A percentile compares a stretch with the other conserved stretches of the same genome.
phyloP scores from a whole-genome alignment of 1,284 basidiomycete species.

The Trametes versicolor region DNA sequence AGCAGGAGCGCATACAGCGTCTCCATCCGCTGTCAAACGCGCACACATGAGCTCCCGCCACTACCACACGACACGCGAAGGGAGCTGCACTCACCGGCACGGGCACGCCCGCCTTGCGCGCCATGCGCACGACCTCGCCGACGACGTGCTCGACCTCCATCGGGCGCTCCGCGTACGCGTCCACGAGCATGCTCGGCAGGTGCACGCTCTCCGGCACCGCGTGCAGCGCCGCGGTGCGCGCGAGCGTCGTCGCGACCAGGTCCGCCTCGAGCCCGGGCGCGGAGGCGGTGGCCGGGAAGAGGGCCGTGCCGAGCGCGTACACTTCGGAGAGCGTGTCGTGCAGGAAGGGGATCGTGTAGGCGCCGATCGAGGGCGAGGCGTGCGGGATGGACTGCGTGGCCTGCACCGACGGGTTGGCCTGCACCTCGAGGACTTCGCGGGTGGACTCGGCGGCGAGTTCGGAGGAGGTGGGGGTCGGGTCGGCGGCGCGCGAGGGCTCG shows the following conservation, averaged over 20 bases:
- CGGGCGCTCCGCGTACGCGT: constrained; percentile 60
- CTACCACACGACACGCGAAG: constrained; percentile 1
- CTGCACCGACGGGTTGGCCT: constrained; percentile 4
- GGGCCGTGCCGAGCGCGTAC: constrained; percentile 55
- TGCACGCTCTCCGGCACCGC: constrained; percentile 54
- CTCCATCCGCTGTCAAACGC: constrained; percentile 54
- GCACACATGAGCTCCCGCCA: constrained; percentile 8
- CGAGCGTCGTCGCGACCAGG: constrained; percentile 51
- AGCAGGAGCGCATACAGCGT: constrained; percentile 58
- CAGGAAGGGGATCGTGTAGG: constrained; percentile 59
- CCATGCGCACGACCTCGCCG: constrained; percentile 69
- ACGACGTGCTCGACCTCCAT: constrained; percentile 75
- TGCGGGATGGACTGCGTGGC: constrained; percentile 50
- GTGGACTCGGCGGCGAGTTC: no score
- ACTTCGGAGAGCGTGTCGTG: constrained; percentile 58
- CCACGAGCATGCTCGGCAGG: constrained; percentile 70
- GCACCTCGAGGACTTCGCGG: background rate
- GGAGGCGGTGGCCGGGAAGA: constrained; percentile 56
- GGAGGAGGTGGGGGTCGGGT: no score
- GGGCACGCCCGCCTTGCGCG: constrained; percentile 53
- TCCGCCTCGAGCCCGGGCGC: constrained; percentile 51
- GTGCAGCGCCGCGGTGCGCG: constrained; percentile 51
- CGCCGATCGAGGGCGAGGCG: constrained; percentile 48
- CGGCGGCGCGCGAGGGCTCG: constrained; percentile 23
- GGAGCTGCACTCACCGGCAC: constrained; percentile 59